Evolutionary conservation across 1,139 yeast species (phyloP), one percentile per base, ranked within the genome.

Genomic region (Taphrina communis): DNA sequence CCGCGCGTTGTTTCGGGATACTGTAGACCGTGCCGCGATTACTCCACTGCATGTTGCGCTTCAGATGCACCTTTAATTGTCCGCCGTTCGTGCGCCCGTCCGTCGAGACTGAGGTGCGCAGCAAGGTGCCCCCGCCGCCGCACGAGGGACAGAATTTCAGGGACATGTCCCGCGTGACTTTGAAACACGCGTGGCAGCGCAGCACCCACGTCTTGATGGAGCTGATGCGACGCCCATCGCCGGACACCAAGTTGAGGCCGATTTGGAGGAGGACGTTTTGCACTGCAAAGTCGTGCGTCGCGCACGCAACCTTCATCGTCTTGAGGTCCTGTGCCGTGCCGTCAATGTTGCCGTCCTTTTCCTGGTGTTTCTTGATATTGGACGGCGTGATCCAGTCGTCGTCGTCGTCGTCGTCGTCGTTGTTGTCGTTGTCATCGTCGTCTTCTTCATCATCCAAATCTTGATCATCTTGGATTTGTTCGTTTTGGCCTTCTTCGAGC

Each of bases 351-450:
- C 81, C 81, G 41, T 81, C 80, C 38, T 81, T 79, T 70, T 80
- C 80, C 73, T 83, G 85, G 55, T 84, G 70, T 21, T 61, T 62
- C 21, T 84, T 82, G 56, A 94, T 78, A 75, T 92, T 93, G 7
- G 90, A 97, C 6, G 94, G 89, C 0, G 97, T 91, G 74, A 94
- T 95, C 99, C 99, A 94, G 66, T 90, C 97, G 31, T 95, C 97
- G 73, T 80, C 86, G 21, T 82, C 88, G 11, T 83, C 87, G 71
- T 83, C 86, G n/a, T 53, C 59, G 4, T 48, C 63, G 8, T 35
- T 44, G 14, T 62, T 61, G 0, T 71, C 73, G 6, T 68, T 73
- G 9, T 68, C 71, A 17, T 65, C 68, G 7, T 68, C 69, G 31
- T 63, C 67, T 21, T 75, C 73, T 9, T 77, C 74, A 35, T 73